Conservation (phyloP, 2,329 filamentous ascomycete genomes). For the Sporothrix brasiliensis region DNA sequence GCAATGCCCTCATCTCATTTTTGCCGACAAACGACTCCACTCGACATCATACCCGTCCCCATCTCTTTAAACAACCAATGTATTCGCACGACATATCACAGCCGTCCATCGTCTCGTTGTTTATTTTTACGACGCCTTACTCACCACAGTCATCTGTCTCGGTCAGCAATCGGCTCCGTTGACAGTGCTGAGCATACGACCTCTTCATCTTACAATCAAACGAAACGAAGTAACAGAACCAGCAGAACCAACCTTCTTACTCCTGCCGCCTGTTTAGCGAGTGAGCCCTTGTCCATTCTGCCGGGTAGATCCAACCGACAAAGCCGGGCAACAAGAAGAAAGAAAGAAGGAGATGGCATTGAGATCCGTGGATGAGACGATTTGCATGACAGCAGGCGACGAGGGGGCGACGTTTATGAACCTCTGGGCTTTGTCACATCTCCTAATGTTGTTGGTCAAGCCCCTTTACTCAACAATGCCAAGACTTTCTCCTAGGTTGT, state of each 20-base stretch:
- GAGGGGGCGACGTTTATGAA: no score
- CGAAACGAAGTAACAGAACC: neutral
- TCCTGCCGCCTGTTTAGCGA: neutral
- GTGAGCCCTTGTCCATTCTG: neutral
- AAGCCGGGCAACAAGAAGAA: neutral
- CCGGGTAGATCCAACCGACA: constrained; percentile 6
- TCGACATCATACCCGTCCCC: neutral
- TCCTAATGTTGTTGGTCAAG: constrained; percentile 3
- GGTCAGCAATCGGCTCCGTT: constrained; percentile 2
- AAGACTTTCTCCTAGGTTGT: neutral
- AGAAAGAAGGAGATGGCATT: neutral
- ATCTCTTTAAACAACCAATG: no score
- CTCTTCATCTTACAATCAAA: neutral
- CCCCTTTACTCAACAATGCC: neutral
- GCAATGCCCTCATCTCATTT: neutral
- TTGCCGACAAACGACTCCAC: neutral
- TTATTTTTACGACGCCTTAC: constrained; percentile 24
- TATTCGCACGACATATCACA: neutral
- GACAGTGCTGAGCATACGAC: neutral
- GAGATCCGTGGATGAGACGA: neutral
- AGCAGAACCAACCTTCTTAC: neutral
- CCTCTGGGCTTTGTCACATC: neutral
- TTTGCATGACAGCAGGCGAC: neutral
- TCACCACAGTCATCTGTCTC: constrained; percentile 9
- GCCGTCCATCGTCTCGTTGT: neutral